phyloP scores from a whole-genome alignment of 371 early-diverging fungal species.

The Saksenaea vasiformis region DNA sequence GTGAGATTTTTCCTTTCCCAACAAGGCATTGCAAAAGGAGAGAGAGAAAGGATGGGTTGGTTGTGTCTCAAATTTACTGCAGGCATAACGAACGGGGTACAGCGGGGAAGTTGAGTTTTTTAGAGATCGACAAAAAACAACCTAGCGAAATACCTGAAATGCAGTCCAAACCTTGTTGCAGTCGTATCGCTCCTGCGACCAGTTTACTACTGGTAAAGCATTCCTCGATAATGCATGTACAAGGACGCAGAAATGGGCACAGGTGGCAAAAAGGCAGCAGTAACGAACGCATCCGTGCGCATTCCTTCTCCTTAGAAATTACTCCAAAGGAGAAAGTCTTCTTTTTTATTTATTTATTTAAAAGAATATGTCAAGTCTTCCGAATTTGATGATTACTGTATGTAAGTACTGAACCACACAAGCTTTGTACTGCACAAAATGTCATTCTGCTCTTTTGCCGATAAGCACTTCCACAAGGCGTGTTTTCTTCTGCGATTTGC shows the following conservation, averaged over 20 bases:
- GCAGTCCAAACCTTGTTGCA: neutral
- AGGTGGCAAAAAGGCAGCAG: constrained; percentile 7
- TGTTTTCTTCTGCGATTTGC: too few relatives aligned
- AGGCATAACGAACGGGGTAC: constrained; percentile 2
- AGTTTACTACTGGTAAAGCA: neutral
- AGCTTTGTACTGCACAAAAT: too few relatives aligned
- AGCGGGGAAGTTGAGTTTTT: neutral
- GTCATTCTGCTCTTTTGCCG: too few relatives aligned
- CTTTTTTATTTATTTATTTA: too few relatives aligned
- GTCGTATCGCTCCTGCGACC: neutral
- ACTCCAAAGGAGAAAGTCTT: too few relatives aligned
- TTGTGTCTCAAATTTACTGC: neutral
- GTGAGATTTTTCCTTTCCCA: neutral
- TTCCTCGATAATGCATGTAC: constrained; percentile 6
- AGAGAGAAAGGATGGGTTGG: neutral
- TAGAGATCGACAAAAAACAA: neutral
- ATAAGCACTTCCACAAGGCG: too few relatives aligned
- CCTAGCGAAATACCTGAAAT: neutral
- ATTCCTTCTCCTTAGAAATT: neutral
- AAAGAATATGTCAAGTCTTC: too few relatives aligned
- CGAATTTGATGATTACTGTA: too few relatives aligned
- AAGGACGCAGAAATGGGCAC: constrained; percentile 16
- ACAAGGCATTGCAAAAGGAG: constrained; percentile 3
- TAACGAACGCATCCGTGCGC: constrained; percentile 7
- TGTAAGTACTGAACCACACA: too few relatives aligned